Evolutionary conservation across 2,329 filamentous ascomycete genomes (phyloP), one percentile per base, ranked within the genome.

Genomic region (Lachnellula arida): DNA sequence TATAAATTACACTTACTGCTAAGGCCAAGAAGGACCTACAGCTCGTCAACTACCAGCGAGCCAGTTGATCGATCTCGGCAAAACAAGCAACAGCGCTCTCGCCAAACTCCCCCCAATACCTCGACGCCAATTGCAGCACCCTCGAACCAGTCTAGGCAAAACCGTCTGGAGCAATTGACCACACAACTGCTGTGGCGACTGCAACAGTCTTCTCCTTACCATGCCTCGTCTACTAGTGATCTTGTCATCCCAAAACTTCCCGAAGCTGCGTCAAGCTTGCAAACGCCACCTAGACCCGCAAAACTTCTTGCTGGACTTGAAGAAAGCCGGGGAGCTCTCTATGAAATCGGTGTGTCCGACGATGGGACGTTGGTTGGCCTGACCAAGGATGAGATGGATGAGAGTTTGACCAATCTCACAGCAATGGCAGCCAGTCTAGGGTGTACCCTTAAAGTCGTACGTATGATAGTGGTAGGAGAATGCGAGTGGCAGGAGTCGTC

Each of bases 311-410:
- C 92, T 2, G 91, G 94, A 0, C 76, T 99, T 8, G 93, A 97
- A 69, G 92, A 96, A 70, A 97, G 91, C 15, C 87, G 90, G 63
- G 94, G 94, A 5, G 94, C 94, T 1, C 73, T 97, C 49, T 99
- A 99, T 65, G 93, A 99, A 71, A 96, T 99, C 70, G 94, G 94
- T 0, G 91, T 99, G 9, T 88, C 92, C 28, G 94, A 99, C 70
- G 91, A 97, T 74, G 94, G 94, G 7, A 91, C 88, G 0, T 85
- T 99, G 56, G 84, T 96, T 43, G 94, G 94, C 0, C 77, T 99
- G 47, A 89, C 90, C 2, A 85, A 89, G 61, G 91, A 97, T 68
- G 94, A 99, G 72, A 83, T 99, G 79, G 84, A 93, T 59, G 93
- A 97, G 72, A 97, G 91, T 69, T 78, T 97, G 58, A 81, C 81